Evolutionary conservation across 441 rosid species (phyloP), one percentile per base, ranked within the genome.

Genomic region (Omphalea diandra): DNA sequence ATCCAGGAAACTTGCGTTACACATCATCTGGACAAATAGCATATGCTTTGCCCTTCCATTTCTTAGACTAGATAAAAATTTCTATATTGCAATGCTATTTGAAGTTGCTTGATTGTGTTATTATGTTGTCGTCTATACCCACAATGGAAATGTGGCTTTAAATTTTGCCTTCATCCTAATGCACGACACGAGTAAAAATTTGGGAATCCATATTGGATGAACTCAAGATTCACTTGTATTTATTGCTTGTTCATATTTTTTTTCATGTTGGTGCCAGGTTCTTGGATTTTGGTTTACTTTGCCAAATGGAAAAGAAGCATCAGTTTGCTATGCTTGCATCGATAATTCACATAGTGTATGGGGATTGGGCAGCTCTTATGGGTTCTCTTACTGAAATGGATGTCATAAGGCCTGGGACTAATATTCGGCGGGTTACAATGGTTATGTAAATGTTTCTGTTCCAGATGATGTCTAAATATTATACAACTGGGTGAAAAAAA

Each of bases 1-100:
- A 94, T 85, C 87, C 98, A 70, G 98, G 98, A 82, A 94, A 94
- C 82, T 75, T 94, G 81, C 97, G 90, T 26, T 94, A 91, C 82
- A 84, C 84, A 6, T 58, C 93, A 78, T 85, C 97, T 33, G 89
- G 94, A 81, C 87, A 88, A 76, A 83, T 94, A 82, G 97, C 96
- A 97, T 94, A 91, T 38, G 12, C 15, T 43, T 76, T 67, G 52
- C 47, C 55, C 57, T 68, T 55, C 56, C 70, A 63, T 70, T 44
- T 44, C 47, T 46, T 63, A 6, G 73, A 64, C n/a, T 63, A 59
- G 68, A 63, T 44, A 38, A 65, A n/a, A 68, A 70, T 31, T 31
- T 32, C 60, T 38, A 64, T 73, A n/a, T 67, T 58, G 32, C 59
- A 22, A 35, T 65, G 65, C 62, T 75, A 24, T 53, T 58, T 63